phyloP scores from a whole-genome alignment of 495 filamentous ascomycete genomes.

The Daldinia loculata region DNA sequence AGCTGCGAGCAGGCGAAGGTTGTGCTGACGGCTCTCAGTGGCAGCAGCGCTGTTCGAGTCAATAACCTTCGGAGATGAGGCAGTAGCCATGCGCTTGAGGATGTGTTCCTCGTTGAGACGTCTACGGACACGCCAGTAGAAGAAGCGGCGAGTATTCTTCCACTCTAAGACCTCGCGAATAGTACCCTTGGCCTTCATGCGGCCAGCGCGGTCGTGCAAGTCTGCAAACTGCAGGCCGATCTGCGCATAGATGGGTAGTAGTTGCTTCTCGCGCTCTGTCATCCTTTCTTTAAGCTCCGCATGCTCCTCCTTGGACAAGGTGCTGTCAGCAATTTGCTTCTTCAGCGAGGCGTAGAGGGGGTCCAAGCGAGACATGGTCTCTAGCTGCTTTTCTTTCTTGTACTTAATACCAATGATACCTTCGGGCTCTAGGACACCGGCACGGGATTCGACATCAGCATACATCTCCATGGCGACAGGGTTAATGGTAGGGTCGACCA shows the following conservation, averaged over 20 bases:
- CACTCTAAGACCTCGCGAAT: slow-evolving; percentile 86
- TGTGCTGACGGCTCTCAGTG: slow-evolving; percentile 62
- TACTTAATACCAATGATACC: slow-evolving; percentile 99
- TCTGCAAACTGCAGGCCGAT: slow-evolving; percentile 95
- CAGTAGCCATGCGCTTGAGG: slow-evolving; percentile 81
- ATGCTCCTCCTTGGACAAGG: slow-evolving; percentile 74
- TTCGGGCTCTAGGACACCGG: slow-evolving; percentile 97
- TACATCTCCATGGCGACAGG: slow-evolving; percentile 99
- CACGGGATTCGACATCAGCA: slow-evolving; percentile 93
- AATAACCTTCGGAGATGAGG: slow-evolving; percentile 48
- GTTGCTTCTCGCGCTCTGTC: slow-evolving; percentile 83
- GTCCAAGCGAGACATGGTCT: slow-evolving; percentile 97
- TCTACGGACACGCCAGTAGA: slow-evolving; percentile 99
- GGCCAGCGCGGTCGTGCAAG: slow-evolving; percentile 94
- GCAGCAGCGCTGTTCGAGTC: slow-evolving; percentile 54
- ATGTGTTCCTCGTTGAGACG: slow-evolving; percentile 96
- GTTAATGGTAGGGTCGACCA: slow-evolving; percentile 98
- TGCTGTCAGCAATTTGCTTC: slow-evolving; percentile 73
- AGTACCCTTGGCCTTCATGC: slow-evolving; percentile 96
- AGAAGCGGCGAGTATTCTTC: slow-evolving; percentile 94
- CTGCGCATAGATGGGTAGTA: slow-evolving; percentile 92
- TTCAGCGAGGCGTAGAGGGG: slow-evolving; percentile 82
- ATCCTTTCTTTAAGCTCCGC: slow-evolving; percentile 84
- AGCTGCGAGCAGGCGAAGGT: slow-evolving; percentile 74
- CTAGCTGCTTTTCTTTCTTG: slow-evolving; percentile 94